Base-by-base conservation (phyloP, 2,329 filamentous ascomycete genomes). In the Aspergillus brasiliensis region DNA sequence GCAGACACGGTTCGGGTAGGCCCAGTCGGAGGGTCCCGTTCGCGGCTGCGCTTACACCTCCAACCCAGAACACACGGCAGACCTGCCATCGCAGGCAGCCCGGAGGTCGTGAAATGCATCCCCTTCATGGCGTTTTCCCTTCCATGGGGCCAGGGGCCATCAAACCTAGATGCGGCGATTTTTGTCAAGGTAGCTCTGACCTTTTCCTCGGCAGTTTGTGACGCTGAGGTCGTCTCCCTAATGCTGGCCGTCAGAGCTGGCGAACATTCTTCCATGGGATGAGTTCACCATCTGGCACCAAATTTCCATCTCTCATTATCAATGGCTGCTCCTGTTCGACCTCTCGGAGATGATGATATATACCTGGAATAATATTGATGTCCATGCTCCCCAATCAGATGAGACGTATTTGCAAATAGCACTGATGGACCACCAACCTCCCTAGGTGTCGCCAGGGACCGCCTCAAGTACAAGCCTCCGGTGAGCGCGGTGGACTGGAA, bases 31-130 rank as follows among this genome's bases (percentile, higher is more conserved):
- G 60, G 59, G 57, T 58, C 62, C 64, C 63, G 62, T 63, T 61
- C 64, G 68, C 65, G 59, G 64, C 62, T 62, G 65, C 67, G 64
- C 63, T 66, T 65, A 64, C 62, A 63, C 63, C 61, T 59, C 60
- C 61, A 59, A 61, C 57, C 60, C 47, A 56, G 44, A 51, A 48
- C 49, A 27, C 55, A 46, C n/a, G 31, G 31, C 44, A 52, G 49
- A 48, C 62, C 60, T 60, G 58, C 53, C 49, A 47, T 34, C 31
- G 27, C 42, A 47, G 42, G 17, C 31, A 42, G 15, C 37, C 38
- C 28, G 31, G 55, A 38, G 40, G 17, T 37, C 19, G 27, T 31
- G 13, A 34, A 34, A 31, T 48, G 48, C 47, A 49, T 47, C 23
- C 51, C 28, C 58, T 27, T 52, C 34, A 2, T 42, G 17, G 42